Percentiles rank a stretch among this genome's conserved stretches.
phyloP scores from a whole-genome alignment of 495 filamentous ascomycete genomes.

The Talaromyces proteolyticus region DNA sequence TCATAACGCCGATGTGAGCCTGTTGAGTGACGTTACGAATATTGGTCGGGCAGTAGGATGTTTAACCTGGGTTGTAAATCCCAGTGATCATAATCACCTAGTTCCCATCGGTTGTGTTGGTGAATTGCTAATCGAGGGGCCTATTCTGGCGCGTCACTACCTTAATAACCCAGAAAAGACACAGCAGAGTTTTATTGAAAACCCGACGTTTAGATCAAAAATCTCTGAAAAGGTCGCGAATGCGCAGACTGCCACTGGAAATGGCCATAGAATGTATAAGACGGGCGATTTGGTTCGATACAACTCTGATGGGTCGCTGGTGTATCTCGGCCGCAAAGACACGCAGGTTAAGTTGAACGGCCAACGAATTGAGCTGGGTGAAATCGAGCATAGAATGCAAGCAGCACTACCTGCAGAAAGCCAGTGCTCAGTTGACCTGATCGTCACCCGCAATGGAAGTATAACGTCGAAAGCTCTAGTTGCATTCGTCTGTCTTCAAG shows the following conservation, averaged over 20 bases:
- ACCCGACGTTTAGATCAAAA: conserved; percentile 37
- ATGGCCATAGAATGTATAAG: conserved; percentile 20
- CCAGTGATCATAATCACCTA: conserved; percentile 42
- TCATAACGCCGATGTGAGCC: conserved; percentile 7
- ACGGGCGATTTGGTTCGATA: conserved; percentile 52
- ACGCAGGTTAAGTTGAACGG: conserved; percentile 37
- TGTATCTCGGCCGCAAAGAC: conserved; percentile 40
- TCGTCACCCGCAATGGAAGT: conserved; percentile 11
- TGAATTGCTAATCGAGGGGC: conserved; percentile 58
- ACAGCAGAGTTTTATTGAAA: conserved; percentile 37
- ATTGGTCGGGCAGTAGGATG: conserved; percentile 22
- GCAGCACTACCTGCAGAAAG: conserved; percentile 9
- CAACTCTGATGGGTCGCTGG: conserved; percentile 41
- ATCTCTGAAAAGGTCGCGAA: conserved; percentile 1
- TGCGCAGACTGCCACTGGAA: not conserved
- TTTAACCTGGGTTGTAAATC: conserved; percentile 51
- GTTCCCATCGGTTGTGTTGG: conserved; percentile 54
- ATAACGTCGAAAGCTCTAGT: conserved; percentile 12
- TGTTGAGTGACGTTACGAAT: conserved; percentile 5
- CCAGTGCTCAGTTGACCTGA: conserved; percentile 18
- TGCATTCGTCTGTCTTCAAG: conserved; percentile 22
- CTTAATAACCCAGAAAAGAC: conserved; percentile 36
- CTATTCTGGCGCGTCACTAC: conserved; percentile 46
- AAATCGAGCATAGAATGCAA: conserved; percentile 35
- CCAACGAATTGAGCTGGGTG: conserved; percentile 38